Percentiles rank a stretch among this genome's conserved stretches.
Conservation (phyloP, 208 protist genomes). For the Trypanosoma theileri region DNA sequence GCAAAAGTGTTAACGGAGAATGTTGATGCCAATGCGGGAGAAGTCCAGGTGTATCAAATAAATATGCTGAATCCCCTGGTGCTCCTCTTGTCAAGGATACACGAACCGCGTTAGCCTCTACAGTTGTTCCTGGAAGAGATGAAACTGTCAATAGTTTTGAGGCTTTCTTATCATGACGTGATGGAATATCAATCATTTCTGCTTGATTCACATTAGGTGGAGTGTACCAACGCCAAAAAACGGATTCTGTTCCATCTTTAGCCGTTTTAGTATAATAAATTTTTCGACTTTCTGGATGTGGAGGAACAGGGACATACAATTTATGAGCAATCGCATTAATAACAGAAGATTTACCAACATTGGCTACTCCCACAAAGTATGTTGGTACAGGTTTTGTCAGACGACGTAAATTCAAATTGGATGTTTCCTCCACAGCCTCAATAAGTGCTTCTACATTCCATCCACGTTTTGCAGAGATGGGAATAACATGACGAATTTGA, state of each 20-base stretch:
- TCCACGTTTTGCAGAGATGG: slow-evolving; percentile 87
- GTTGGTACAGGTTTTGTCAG: slow-evolving; percentile 73
- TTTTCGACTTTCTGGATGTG: slow-evolving; percentile 86
- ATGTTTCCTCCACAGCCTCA: slow-evolving; percentile 58
- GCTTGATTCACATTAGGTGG: slow-evolving; percentile 87
- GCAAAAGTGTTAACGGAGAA: slow-evolving; percentile 81
- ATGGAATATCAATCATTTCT: slow-evolving; percentile 87
- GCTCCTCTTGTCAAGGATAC: slow-evolving; percentile 48
- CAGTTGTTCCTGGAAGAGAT: slow-evolving; percentile 87
- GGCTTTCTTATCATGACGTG: slow-evolving; percentile 82
- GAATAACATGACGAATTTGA: slow-evolving; percentile 71
- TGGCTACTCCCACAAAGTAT: slow-evolving; percentile 89
- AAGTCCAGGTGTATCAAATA: slow-evolving; percentile 90
- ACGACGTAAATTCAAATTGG: slow-evolving; percentile 82
- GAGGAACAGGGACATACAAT: slow-evolving; percentile 82
- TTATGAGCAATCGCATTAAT: slow-evolving; percentile 90
- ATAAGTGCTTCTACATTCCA: slow-evolving; percentile 86
- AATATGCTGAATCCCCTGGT: slow-evolving; percentile 35
- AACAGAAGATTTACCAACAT: slow-evolving; percentile 92
- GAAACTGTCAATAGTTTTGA: slow-evolving; percentile 90
- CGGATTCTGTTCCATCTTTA: slow-evolving; percentile 61
- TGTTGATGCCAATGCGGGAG: slow-evolving; percentile 84
- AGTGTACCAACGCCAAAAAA: slow-evolving; percentile 90
- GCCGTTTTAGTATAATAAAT: slow-evolving; percentile 79
- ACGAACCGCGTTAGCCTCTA: slow-evolving; percentile 77